Conservation (phyloP, 768 basidiomycete genomes). For the Amanita rubescens region DNA sequence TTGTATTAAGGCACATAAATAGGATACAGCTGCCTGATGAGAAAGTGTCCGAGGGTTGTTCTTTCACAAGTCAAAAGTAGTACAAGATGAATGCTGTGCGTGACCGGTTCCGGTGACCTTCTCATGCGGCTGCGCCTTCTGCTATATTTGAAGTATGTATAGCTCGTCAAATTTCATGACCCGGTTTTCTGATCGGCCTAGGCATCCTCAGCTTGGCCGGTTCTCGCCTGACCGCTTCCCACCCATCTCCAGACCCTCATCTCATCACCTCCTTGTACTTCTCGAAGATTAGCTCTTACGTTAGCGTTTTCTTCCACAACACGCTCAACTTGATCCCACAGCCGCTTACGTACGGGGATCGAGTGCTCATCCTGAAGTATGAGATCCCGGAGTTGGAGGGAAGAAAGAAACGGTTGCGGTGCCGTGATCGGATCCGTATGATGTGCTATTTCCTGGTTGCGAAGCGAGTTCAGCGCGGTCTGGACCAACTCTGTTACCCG, state of each 20-base stretch:
- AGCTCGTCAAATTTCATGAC: background rate
- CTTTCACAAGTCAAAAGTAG: background rate
- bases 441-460: constrained; percentile 76
- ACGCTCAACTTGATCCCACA: constrained; percentile 81
- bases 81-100: background rate
- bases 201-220: background rate
- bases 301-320: constrained; percentile 90
- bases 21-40: background rate
- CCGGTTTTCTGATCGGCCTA: background rate
- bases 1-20: constrained; percentile 5
- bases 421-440: constrained; percentile 73
- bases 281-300: constrained; percentile 78
- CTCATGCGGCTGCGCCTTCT: background rate
- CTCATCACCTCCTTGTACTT: constrained; percentile 81
- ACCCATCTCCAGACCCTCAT: constrained; percentile 90
- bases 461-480: constrained; percentile 71
- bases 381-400: constrained; percentile 81
- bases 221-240: constrained; percentile 33
- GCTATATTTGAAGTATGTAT: background rate
- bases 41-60: background rate
- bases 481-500: constrained; percentile 72
- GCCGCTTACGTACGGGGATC: constrained; percentile 47
- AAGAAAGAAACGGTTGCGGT: constrained; percentile 73
- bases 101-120: background rate
- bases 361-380: constrained; percentile 80